Conservation (phyloP, 2,329 filamentous ascomycete genomes). For the Capronia americana region DNA sequence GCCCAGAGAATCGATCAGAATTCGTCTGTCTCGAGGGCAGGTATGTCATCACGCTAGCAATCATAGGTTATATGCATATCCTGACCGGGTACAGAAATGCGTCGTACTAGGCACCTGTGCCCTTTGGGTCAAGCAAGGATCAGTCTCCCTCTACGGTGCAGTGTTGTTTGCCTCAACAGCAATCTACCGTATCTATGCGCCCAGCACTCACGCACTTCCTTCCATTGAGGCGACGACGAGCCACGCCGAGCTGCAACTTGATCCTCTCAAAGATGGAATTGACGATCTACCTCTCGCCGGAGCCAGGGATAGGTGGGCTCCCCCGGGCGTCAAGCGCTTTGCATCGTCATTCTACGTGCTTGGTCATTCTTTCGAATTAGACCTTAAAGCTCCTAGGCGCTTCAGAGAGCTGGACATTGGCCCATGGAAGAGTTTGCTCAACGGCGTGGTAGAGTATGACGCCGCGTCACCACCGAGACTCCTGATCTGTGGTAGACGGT, state of each 20-base stretch:
- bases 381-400: slow-evolving; percentile 19
- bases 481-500: slow-evolving; percentile 62
- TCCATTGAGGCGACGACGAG: slow-evolving; percentile 50
- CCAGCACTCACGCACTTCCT: slow-evolving; percentile 63
- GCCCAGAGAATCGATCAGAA: slow-evolving; percentile 28
- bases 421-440: slow-evolving; percentile 24
- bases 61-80: slow-evolving; percentile 9
- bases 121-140: slow-evolving; percentile 62
- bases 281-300: slow-evolving; percentile 27
- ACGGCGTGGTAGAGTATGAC: not conserved
- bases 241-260: slow-evolving; percentile 33
- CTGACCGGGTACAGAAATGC: slow-evolving; percentile 45
- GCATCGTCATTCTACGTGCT: slow-evolving; percentile 30
- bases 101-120: slow-evolving; percentile 61
- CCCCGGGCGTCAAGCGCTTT: slow-evolving; percentile 10
- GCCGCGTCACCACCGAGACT: slow-evolving; percentile 41
- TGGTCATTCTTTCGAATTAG: slow-evolving; percentile 34
- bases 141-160: slow-evolving; percentile 65
- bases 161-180: slow-evolving; percentile 56
- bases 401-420: slow-evolving; percentile 26
- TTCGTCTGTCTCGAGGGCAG: slow-evolving; percentile 36
- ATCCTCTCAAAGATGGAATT: slow-evolving; percentile 24
- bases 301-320: slow-evolving; percentile 25
- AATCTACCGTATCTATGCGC: slow-evolving; percentile 59
- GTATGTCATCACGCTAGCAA: slow-evolving; percentile 15